A percentile compares a stretch with the other conserved stretches of the same genome.
Conservation (phyloP, 371 early-diverging fungal species). For the Dichotomocladium elegans region DNA sequence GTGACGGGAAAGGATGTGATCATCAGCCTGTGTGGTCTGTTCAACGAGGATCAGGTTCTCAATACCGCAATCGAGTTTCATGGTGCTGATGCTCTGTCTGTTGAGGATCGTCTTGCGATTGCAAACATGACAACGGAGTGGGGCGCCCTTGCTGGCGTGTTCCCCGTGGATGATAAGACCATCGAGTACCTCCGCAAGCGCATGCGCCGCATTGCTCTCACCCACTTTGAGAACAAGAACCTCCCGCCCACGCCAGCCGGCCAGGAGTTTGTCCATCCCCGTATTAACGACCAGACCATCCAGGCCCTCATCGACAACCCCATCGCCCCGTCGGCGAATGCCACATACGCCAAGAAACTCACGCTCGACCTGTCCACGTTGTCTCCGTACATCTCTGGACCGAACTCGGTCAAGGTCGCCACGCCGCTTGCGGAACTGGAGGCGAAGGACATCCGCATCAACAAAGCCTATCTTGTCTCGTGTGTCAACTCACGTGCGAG, state of each 20-base stretch:
- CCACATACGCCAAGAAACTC: constrained; percentile 81
- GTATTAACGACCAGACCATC: constrained; percentile 68
- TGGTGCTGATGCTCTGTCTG: constrained; percentile 67
- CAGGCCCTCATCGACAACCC: constrained; percentile 50
- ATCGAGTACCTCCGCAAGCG: constrained; percentile 70
- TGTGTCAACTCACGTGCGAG: constrained; percentile 89
- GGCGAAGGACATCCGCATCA: constrained; percentile 64
- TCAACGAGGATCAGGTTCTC: constrained; percentile 86
- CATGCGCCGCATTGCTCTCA: constrained; percentile 52
- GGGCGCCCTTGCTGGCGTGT: constrained; percentile 96
- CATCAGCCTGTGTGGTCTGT: constrained; percentile 83
- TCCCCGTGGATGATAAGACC: constrained; percentile 84
- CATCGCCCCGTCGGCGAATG: constrained; percentile 58
- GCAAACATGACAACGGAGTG: constrained; percentile 99
- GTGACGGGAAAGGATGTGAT: constrained; percentile 96
- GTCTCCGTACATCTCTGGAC: constrained; percentile 88
- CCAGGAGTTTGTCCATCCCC: constrained; percentile 57
- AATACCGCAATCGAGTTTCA: constrained; percentile 93
- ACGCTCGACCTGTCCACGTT: constrained; percentile 86
- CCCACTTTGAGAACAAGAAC: constrained; percentile 52
- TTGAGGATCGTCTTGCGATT: constrained; percentile 92
- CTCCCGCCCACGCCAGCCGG: constrained; percentile 31
- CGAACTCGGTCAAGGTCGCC: constrained; percentile 91
- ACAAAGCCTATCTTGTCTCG: constrained; percentile 95
- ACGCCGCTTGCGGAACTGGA: constrained; percentile 76